These are phyloP conservation scores for Vitis hybrid DNA, from an alignment of 177 flowering plant genomes.

Conservation along the genomic window DNA sequence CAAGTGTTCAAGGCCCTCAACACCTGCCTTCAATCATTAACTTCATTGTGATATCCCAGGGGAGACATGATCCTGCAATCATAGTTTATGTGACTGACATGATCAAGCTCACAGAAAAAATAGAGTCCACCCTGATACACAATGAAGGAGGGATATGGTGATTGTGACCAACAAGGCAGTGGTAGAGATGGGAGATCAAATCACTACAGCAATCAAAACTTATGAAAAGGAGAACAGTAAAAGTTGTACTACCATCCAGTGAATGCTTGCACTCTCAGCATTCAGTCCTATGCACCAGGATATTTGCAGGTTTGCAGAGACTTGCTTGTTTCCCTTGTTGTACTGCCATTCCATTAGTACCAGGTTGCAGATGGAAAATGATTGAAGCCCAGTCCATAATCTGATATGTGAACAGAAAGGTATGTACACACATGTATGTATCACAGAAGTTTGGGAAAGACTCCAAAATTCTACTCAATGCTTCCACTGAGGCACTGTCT, in stretches of 20 bases:
- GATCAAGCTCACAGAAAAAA: constrained; percentile 59
- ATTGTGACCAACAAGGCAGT: constrained; percentile 46
- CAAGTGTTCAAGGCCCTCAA: constrained; percentile 52
- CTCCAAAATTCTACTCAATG: too few species aligned
- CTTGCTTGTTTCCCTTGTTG: constrained; percentile 43
- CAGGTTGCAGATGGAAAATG: constrained; percentile 45
- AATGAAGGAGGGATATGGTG: constrained; percentile 32
- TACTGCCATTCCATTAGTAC: constrained; percentile 65
- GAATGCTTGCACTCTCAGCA: constrained; percentile 52
- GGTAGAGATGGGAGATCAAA: constrained; percentile 43
- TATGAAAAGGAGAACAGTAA: constrained; percentile 38
- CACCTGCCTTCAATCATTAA: constrained; percentile 47
- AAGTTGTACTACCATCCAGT: constrained; percentile 34
- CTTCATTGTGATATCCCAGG: constrained; percentile 63
- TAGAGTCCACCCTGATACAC: constrained; percentile 45
- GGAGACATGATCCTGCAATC: constrained; percentile 34
- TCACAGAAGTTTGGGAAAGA: too few species aligned
- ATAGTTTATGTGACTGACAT: constrained; percentile 59
- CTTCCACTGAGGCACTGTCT: too few species aligned
- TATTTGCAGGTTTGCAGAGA: constrained; percentile 58
- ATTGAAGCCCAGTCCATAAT: constrained; percentile 34
- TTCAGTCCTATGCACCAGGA: constrained; percentile 56
- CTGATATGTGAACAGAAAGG: constrained; percentile 66
- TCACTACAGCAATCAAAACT: constrained; percentile 31
- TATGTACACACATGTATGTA: constrained; percentile 10